Conservation (phyloP, 345 rosid species). For the Syzygium aromaticum region DNA sequence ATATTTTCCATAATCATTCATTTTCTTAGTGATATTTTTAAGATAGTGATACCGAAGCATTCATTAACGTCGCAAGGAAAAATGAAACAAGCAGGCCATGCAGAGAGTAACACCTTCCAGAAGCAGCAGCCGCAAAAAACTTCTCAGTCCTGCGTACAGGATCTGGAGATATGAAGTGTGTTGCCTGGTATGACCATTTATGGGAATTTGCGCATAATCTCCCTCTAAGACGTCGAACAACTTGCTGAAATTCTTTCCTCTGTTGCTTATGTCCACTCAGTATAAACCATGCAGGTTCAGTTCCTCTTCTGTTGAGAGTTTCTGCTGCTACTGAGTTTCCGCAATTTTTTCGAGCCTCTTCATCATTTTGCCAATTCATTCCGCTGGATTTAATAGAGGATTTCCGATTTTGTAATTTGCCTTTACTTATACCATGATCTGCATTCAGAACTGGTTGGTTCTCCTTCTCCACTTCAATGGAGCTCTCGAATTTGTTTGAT, state of each 20-base stretch:
- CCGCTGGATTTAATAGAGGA: slow-evolving; percentile 16
- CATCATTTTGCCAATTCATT: slow-evolving; percentile 10
- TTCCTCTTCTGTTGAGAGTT: slow-evolving; percentile 10
- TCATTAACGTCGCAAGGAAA: neutral
- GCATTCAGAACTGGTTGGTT: slow-evolving; percentile 18
- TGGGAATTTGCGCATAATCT: slow-evolving; percentile 82
- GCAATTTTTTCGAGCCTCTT: slow-evolving; percentile 14
- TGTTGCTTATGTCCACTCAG: slow-evolving; percentile 61
- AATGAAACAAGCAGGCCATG: neutral
- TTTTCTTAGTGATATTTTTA: neutral
- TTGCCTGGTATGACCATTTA: slow-evolving; percentile 96
- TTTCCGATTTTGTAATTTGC: slow-evolving; percentile 10
- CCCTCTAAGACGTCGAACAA: slow-evolving; percentile 59
- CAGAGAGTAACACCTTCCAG: slow-evolving; percentile 19
- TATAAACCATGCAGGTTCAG: slow-evolving; percentile 48
- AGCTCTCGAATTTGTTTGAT: neutral
- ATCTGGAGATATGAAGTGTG: slow-evolving; percentile 69
- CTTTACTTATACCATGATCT: neutral
- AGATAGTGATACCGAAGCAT: neutral
- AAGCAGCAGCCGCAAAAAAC: slow-evolving; percentile 28
- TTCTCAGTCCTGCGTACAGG: slow-evolving; percentile 85
- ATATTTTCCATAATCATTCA: neutral
- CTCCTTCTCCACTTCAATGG: slow-evolving; percentile 21
- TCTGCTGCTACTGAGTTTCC: slow-evolving; percentile 7
- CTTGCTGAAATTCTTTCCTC: slow-evolving; percentile 68